Evolutionary conservation across 177 flowering plant genomes (phyloP).

Genomic region (Telopea speciosissima): DNA sequence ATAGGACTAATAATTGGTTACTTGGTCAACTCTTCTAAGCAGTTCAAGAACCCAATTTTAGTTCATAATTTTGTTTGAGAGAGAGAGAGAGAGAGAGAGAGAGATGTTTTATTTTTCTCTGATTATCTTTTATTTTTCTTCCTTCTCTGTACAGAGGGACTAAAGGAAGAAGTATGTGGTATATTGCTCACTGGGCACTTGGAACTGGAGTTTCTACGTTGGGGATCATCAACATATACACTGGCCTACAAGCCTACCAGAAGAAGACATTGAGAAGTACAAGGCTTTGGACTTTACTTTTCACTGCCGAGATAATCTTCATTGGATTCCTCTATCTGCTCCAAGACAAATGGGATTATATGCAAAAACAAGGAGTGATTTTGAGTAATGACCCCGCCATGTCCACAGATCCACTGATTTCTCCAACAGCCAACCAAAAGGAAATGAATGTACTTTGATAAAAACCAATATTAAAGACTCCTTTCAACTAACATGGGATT

Average conservation of each 20-base stretch:
- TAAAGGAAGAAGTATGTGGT: constrained; percentile 61
- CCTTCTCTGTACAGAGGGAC: constrained; percentile 42
- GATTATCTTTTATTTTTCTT: not conserved
- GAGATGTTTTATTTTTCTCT: no score
- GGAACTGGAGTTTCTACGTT: constrained; percentile 53
- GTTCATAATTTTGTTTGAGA: no score
- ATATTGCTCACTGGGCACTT: constrained; percentile 62
- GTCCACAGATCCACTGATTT: constrained; percentile 18
- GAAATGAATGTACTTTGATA: constrained; percentile 29
- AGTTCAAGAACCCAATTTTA: no score
- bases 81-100: no score
- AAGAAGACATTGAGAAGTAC: constrained; percentile 40
- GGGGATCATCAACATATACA: constrained; percentile 69
- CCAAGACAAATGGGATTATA: constrained; percentile 76
- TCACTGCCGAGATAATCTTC: constrained; percentile 49
- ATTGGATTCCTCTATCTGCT: constrained; percentile 58
- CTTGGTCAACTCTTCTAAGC: no score
- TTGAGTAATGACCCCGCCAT: constrained; percentile 23
- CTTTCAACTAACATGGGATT: constrained; percentile 10
- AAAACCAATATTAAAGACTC: constrained; percentile 30
- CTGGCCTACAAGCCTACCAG: constrained; percentile 65
- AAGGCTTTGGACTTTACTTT: constrained; percentile 48
- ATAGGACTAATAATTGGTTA: no score
- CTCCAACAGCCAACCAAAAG: constrained; percentile 18
- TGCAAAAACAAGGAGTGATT: constrained; percentile 48